phyloP scores from a whole-genome alignment of 148 eudicot species.

The Simmondsia chinensis region DNA sequence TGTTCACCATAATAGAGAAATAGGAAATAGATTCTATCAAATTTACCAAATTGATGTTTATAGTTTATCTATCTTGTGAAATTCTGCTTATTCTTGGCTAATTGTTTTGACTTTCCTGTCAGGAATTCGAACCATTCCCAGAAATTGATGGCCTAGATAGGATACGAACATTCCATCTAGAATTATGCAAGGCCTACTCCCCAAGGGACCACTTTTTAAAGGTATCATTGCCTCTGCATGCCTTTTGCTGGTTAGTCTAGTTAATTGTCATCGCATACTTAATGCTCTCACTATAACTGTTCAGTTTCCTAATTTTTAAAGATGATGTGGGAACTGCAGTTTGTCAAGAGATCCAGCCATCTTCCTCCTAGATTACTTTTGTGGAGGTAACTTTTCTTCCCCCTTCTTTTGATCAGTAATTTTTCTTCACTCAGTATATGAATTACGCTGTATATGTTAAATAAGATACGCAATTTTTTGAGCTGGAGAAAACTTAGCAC shows the following conservation, averaged over 20 bases:
- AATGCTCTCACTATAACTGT: background rate
- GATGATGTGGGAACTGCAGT: slow-evolving; percentile 34
- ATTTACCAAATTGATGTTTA: too few species aligned
- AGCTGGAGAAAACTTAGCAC: too few species aligned
- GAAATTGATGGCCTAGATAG: slow-evolving; percentile 50
- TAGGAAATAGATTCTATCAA: too few species aligned
- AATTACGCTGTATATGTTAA: too few species aligned
- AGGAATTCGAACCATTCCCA: slow-evolving; percentile 94
- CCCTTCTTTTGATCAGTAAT: background rate
- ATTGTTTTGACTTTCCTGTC: slow-evolving; percentile 2
- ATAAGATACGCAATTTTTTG: too few species aligned
- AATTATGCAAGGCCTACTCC: slow-evolving; percentile 59
- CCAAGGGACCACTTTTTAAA: slow-evolving; percentile 67
- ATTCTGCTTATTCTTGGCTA: background rate
- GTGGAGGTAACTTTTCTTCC: slow-evolving; percentile 46
- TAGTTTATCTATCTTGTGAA: background rate
- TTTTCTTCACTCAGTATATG: too few species aligned
- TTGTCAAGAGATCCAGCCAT: slow-evolving; percentile 66
- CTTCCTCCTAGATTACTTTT: slow-evolving; percentile 73
- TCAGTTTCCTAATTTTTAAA: slow-evolving; percentile 2
- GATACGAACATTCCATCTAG: slow-evolving; percentile 51
- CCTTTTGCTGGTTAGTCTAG: background rate
- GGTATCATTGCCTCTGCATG: slow-evolving; percentile 20
- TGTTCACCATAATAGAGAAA: too few species aligned
- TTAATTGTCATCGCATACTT: slow-evolving; percentile 2